phyloP scores from a whole-genome alignment of 2,329 filamentous ascomycete genomes.

The Dactylonectria estremocensis region DNA sequence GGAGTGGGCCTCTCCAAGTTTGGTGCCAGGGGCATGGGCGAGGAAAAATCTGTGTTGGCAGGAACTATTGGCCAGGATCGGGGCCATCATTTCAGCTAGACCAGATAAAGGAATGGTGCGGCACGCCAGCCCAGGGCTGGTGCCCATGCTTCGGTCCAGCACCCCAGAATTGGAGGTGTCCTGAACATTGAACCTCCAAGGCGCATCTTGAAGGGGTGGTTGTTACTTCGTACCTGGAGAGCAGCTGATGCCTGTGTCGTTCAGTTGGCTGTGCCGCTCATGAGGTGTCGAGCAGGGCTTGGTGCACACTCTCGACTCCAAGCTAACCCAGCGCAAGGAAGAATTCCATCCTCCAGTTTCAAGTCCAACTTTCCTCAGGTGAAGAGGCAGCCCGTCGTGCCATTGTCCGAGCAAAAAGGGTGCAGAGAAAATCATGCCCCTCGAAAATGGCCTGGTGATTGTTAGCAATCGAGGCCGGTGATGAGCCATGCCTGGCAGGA shows the following conservation, averaged over 20 bases:
- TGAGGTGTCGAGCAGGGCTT: not conserved
- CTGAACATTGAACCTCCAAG: not conserved
- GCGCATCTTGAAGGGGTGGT: not conserved
- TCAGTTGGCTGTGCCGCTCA: slow-evolving; percentile 5
- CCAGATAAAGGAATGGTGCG: slow-evolving; percentile 20
- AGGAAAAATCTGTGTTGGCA: slow-evolving; percentile 14
- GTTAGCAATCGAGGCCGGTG: slow-evolving; percentile 12
- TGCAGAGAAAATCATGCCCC: slow-evolving; percentile 10
- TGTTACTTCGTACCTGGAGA: slow-evolving; percentile 8
- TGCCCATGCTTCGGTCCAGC: not conserved
- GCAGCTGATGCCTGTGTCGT: slow-evolving; percentile 4
- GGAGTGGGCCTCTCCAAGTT: slow-evolving; percentile 32
- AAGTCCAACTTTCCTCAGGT: slow-evolving; percentile 1
- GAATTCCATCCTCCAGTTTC: slow-evolving; percentile 27
- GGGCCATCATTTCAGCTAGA: not conserved
- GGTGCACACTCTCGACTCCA: slow-evolving; percentile 2
- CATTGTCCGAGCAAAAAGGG: not conserved
- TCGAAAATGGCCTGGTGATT: not conserved
- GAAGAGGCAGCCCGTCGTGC: slow-evolving; percentile 18
- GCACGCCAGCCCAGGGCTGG: slow-evolving; percentile 12
- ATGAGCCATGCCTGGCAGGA: slow-evolving; percentile 30
- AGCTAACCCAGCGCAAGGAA: slow-evolving; percentile 14
- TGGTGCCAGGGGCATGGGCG: slow-evolving; percentile 33
- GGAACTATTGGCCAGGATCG: slow-evolving; percentile 31
- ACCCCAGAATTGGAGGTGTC: not conserved